Percentiles rank a stretch among this genome's conserved stretches.
phyloP scores from a whole-genome alignment of 2,329 filamentous ascomycete species.

The Alternaria dauci region DNA sequence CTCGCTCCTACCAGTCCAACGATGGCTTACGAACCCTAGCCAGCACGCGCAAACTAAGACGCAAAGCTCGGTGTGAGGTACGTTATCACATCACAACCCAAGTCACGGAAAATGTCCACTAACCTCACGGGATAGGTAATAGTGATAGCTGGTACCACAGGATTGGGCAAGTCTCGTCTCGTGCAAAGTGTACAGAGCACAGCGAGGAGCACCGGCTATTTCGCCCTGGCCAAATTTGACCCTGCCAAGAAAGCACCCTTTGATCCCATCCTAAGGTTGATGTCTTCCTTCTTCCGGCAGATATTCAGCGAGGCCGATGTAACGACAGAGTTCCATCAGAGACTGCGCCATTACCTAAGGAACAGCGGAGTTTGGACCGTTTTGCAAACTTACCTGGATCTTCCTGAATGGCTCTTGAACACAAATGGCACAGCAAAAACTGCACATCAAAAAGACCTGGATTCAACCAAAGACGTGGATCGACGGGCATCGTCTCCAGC shows the following conservation, averaged over 20 bases:
- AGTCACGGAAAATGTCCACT: neutral
- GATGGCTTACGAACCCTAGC: slow-evolving; percentile 36
- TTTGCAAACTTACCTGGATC: slow-evolving; percentile 65
- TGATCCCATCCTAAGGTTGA: slow-evolving; percentile 67
- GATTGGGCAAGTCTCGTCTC: slow-evolving; percentile 68
- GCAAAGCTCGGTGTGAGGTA: slow-evolving; percentile 64
- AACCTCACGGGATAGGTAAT: slow-evolving; percentile 53
- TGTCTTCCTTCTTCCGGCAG: slow-evolving; percentile 69
- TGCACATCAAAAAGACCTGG: slow-evolving; percentile 35
- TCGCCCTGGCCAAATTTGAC: slow-evolving; percentile 68
- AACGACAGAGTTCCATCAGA: slow-evolving; percentile 67
- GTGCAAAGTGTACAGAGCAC: slow-evolving; percentile 65
- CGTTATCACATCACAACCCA: neutral
- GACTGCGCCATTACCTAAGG: slow-evolving; percentile 62
- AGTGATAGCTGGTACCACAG: slow-evolving; percentile 64
- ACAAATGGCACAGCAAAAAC: slow-evolving; percentile 35
- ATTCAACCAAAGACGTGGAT: slow-evolving; percentile 22
- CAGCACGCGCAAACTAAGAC: slow-evolving; percentile 55
- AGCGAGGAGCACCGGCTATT: slow-evolving; percentile 67
- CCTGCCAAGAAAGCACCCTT: slow-evolving; percentile 67
- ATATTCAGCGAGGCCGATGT: slow-evolving; percentile 72
- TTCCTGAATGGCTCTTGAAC: slow-evolving; percentile 70
- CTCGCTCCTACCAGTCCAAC: slow-evolving; percentile 41
- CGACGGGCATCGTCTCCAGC: slow-evolving; percentile 46
- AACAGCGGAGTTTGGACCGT: slow-evolving; percentile 63